Conservation (phyloP, 768 basidiomycete species). For the Lyophyllum atratum region DNA sequence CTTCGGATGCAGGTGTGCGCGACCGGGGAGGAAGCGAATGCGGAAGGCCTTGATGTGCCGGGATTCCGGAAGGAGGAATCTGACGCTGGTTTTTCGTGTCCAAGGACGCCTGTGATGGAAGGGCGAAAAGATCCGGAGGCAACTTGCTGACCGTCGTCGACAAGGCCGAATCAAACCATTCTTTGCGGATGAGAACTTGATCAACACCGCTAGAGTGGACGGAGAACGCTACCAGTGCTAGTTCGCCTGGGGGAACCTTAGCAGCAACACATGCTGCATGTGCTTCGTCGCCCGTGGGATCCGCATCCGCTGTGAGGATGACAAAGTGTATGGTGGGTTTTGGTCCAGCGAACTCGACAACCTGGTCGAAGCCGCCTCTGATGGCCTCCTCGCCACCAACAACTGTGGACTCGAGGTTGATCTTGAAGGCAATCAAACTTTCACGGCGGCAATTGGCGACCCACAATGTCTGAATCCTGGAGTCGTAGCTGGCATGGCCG, state of each 20-base stretch:
- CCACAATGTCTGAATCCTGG: conserved; percentile 85
- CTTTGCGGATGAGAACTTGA: conserved; percentile 82
- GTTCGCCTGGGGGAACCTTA: conserved; percentile 72
- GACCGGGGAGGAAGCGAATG: conserved; percentile 41
- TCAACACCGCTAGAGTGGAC: conserved; percentile 91
- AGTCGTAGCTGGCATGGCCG: conserved; percentile 84
- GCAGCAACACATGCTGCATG: conserved; percentile 84
- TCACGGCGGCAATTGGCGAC: conserved; percentile 84
- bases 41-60: conserved; percentile 13
- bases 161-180: conserved; percentile 80
- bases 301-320: conserved; percentile 82
- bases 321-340: conserved; percentile 90
- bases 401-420: conserved; percentile 65
- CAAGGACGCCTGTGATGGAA: conserved; percentile 21
- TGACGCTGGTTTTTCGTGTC: conserved; percentile 29
- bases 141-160: conserved; percentile 58
- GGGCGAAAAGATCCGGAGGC: conserved; percentile 47
- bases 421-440: conserved; percentile 79
- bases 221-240: conserved; percentile 83
- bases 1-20: conserved; percentile 76
- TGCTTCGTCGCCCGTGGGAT: conserved; percentile 80
- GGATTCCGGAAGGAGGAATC: conserved; percentile 20
- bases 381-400: conserved; percentile 62
- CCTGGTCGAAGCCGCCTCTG: conserved; percentile 75
- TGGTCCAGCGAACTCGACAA: conserved; percentile 80